A percentile compares a stretch with the other conserved stretches of the same genome.
Conservation (phyloP, 116 monocot species). For the Cymodocea nodosa region DNA sequence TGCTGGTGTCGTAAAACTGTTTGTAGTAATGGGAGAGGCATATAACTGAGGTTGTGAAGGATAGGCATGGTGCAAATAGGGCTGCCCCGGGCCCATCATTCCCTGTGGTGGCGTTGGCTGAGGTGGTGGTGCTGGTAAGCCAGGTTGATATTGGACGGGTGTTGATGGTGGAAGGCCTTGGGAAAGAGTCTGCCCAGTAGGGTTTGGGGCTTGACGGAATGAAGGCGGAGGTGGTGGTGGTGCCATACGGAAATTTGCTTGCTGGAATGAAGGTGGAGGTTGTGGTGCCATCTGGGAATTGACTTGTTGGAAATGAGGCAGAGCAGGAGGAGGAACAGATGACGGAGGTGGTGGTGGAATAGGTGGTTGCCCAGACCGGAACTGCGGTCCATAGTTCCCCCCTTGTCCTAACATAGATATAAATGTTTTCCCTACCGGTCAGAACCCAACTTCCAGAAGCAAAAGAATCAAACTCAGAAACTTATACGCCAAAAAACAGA, state of each 20-base stretch:
- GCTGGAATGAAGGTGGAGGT: slow-evolving; percentile 1
- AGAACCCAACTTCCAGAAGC: neutral
- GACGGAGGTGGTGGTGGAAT: neutral
- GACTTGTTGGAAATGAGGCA: neutral
- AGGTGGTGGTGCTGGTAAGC: neutral
- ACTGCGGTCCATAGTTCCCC: slow-evolving; percentile 4
- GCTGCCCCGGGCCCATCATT: neutral
- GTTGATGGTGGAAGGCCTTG: slow-evolving; percentile 1
- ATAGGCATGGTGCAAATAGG: slow-evolving; percentile 1
- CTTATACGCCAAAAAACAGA: too few species aligned
- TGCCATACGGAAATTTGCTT: neutral
- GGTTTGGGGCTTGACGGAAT: neutral
- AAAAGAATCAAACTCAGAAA: too few species aligned
- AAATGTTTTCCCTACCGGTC: neutral
- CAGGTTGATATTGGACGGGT: neutral
- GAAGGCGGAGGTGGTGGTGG: neutral
- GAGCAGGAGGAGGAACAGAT: neutral
- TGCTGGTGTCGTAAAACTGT: slow-evolving; percentile 1
- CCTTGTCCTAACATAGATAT: slow-evolving; percentile 6
- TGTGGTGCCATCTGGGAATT: neutral
- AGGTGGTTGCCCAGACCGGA: neutral
- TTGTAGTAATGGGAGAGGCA: neutral
- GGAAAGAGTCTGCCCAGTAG: neutral
- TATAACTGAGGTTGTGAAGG: slow-evolving; percentile 2
- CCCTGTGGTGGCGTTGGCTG: neutral